A percentile compares a stretch with the other conserved stretches of the same genome.
phyloP scores from a whole-genome alignment of 2,329 filamentous ascomycete genomes.

The Teratosphaeria nubilosa region DNA sequence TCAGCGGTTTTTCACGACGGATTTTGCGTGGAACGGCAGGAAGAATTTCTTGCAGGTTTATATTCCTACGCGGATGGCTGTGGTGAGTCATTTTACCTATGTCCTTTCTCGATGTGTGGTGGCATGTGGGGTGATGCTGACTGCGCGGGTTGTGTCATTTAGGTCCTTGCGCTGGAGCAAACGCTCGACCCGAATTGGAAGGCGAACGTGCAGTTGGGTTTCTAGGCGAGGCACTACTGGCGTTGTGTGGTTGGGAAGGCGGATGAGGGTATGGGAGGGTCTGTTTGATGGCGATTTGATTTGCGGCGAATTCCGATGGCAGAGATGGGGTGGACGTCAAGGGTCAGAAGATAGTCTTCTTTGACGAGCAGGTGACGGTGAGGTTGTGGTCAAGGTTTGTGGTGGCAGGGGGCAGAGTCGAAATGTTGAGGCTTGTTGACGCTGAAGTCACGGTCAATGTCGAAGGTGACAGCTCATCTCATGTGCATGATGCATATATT shows the following conservation, averaged over 20 bases:
- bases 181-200: slow-evolving; percentile 23
- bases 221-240: slow-evolving; percentile 7
- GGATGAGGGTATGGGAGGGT: neutral
- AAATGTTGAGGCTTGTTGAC: neutral
- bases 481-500: neutral
- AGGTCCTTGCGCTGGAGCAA: slow-evolving; percentile 21
- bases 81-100: slow-evolving; percentile 47
- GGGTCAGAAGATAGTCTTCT: neutral
- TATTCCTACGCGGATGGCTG: slow-evolving; percentile 69
- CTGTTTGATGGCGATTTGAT: neutral
- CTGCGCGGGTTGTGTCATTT: slow-evolving; percentile 8
- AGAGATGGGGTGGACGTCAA: neutral
- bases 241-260: neutral
- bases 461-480: neutral
- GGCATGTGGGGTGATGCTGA: slow-evolving; percentile 1
- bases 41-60: slow-evolving; percentile 92
- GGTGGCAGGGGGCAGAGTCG: neutral
- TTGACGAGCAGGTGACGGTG: neutral
- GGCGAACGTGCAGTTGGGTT: slow-evolving; percentile 18
- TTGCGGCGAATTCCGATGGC: neutral
- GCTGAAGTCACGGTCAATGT: neutral
- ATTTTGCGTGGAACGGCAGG: slow-evolving; percentile 79
- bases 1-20: slow-evolving; percentile 87
- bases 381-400: neutral
- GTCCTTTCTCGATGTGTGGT: neutral